These are phyloP conservation scores for Cenchrus fungigraminus DNA, from an alignment of 176 grass and related monocot genomes.

Conservation along the genomic window DNA sequence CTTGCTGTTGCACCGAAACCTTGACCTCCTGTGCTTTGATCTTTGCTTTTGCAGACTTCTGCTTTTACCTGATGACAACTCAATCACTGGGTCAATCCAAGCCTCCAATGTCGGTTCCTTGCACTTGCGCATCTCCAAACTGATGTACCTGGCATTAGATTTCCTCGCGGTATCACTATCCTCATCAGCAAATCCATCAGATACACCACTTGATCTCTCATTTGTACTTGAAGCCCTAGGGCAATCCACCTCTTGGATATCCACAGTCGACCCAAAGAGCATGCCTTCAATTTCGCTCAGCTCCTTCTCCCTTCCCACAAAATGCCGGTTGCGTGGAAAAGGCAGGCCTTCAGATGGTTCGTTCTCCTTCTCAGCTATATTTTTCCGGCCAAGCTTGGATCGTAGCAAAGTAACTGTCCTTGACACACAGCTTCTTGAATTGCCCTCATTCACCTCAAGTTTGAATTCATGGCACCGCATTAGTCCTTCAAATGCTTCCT, in stretches of 20 bases:
- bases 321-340: conserved; percentile 80
- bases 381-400: conserved; percentile 91
- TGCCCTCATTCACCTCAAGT: conserved; percentile 83
- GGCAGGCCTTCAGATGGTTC: conserved; percentile 62
- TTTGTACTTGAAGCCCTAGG: conserved; percentile 49
- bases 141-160: conserved; percentile 76
- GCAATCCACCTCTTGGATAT: conserved; percentile 81
- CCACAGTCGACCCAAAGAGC: conserved; percentile 70
- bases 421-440: conserved; percentile 79
- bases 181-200: conserved; percentile 90
- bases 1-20: conserved; percentile 68
- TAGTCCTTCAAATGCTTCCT: conserved; percentile 89
- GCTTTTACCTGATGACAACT: conserved; percentile 70
- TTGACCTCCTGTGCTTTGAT: conserved; percentile 72
- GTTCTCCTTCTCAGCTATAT: conserved; percentile 67
- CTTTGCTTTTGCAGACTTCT: conserved; percentile 82
- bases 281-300: conserved; percentile 77
- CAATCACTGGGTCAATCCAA: conserved; percentile 95
- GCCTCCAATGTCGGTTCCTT: conserved; percentile 95
- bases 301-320: conserved; percentile 96
- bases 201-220: conserved; percentile 70
- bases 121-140: conserved; percentile 88
- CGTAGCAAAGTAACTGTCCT: conserved; percentile 61
- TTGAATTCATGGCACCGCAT: conserved; percentile 84
- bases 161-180: conserved; percentile 75